Evolutionary conservation across 768 basidiomycete genomes (phyloP).

Genomic region (Steccherinum ochraceum): DNA sequence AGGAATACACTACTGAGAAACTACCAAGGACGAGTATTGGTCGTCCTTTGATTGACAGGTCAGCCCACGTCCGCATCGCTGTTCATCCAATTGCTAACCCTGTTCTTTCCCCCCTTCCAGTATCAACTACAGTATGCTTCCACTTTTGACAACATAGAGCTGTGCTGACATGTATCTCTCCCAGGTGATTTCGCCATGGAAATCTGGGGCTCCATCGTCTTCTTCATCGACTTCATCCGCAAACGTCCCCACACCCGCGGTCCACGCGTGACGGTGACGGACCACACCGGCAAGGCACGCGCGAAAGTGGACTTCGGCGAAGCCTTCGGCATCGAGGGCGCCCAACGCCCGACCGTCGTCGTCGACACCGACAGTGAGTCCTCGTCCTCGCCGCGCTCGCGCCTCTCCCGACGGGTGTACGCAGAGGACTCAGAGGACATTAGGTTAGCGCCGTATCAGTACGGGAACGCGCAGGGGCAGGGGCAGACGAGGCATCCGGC

Average conservation of each 20-base stretch:
- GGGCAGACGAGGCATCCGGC: background rate
- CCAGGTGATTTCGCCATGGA: constrained; percentile 63
- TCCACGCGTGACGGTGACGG: constrained; percentile 16
- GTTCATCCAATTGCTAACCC: constrained; percentile 5
- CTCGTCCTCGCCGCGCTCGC: constrained; percentile 8
- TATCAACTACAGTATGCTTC: constrained; percentile 39
- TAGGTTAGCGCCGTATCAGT: constrained; percentile 32
- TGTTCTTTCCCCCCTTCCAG: constrained; percentile 16
- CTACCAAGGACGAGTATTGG: constrained; percentile 48
- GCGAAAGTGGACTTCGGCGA: constrained; percentile 28
- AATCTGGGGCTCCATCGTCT: constrained; percentile 55
- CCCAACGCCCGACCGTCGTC: background rate
- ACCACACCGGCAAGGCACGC: constrained; percentile 20
- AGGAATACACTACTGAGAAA: constrained; percentile 53
- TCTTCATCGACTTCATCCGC: constrained; percentile 42
- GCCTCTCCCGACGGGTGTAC: constrained; percentile 2
- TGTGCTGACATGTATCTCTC: constrained; percentile 6
- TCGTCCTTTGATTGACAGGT: constrained; percentile 64
- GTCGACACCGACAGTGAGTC: constrained; percentile 6
- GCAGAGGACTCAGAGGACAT: constrained; percentile 24
- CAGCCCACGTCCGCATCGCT: constrained; percentile 6
- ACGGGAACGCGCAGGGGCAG: constrained; percentile 2
- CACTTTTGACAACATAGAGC: background rate
- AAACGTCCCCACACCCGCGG: constrained; percentile 24
- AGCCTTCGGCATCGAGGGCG: constrained; percentile 30